Conservation (phyloP, 2,329 filamentous ascomycete species). For the Aspergillus flavus region DNA sequence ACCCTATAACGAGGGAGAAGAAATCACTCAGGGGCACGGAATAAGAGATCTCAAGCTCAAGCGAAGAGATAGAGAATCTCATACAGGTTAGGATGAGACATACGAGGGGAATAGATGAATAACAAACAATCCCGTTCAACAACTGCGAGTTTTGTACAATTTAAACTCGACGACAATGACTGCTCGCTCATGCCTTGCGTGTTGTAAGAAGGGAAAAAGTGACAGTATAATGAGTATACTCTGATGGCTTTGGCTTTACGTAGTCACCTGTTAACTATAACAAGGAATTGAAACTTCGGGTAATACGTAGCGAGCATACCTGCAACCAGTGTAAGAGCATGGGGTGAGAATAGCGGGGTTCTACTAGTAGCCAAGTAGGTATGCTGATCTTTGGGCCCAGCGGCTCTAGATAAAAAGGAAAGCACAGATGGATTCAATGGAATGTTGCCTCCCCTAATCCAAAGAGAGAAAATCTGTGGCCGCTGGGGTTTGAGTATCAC, state of each 20-base stretch:
- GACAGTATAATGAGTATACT: not conserved
- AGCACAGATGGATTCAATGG: not conserved
- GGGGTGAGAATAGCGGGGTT: not conserved
- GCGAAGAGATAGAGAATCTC: not conserved
- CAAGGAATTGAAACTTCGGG: not conserved
- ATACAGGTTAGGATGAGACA: not conserved
- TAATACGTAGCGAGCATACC: not conserved
- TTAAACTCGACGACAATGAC: not conserved
- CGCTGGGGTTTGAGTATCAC: not conserved
- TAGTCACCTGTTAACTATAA: not conserved
- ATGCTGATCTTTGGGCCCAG: not conserved
- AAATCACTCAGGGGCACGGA: not conserved
- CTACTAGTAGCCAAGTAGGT: not conserved
- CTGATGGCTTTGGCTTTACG: not conserved
- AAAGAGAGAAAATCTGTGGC: not conserved
- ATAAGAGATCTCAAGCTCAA: not conserved
- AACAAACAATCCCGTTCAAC: not conserved
- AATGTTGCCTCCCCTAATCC: not conserved
- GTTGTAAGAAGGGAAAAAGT: not conserved
- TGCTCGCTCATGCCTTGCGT: not conserved
- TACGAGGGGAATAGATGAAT: not conserved
- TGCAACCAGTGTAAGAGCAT: not conserved
- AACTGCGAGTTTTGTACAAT: not conserved
- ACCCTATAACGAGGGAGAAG: not conserved
- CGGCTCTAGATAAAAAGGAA: not conserved